Evolutionary conservation across 768 basidiomycete species (phyloP).

Genomic region (Tricholoma sp.): DNA sequence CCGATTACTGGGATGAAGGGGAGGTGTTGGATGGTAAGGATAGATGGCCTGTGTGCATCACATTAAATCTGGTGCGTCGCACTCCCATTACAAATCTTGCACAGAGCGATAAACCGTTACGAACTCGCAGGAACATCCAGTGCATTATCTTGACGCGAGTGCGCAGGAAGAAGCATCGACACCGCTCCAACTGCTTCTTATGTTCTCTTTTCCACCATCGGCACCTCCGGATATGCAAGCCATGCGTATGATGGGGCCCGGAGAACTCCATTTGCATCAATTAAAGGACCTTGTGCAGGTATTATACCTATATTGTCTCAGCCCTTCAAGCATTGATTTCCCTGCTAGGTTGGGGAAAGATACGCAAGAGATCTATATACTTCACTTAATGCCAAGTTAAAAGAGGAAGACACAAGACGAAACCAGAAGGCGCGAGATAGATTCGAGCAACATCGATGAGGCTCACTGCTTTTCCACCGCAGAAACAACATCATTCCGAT

Average conservation of each 20-base stretch:
- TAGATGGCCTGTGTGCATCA: constrained; percentile 71
- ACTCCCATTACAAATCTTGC: background rate
- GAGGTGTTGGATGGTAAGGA: constrained; percentile 57
- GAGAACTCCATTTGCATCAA: constrained; percentile 46
- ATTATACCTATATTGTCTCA: constrained; percentile 26
- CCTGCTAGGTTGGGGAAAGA: constrained; percentile 54
- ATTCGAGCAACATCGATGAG: constrained; percentile 33
- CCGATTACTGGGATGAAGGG: constrained; percentile 87
- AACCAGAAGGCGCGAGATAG: constrained; percentile 54
- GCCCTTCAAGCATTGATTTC: background rate
- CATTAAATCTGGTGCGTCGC: constrained; percentile 65
- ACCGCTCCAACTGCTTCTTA: constrained; percentile 52
- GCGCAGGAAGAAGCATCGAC: constrained; percentile 66
- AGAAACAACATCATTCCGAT: background rate
- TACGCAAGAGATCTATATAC: constrained; percentile 54
- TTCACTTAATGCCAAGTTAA: constrained; percentile 58
- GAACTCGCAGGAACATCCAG: constrained; percentile 41
- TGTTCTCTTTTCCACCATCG: constrained; percentile 53
- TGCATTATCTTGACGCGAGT: constrained; percentile 73
- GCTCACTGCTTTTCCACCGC: background rate
- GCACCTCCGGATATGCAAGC: constrained; percentile 46
- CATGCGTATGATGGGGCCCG: constrained; percentile 59
- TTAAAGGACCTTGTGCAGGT: constrained; percentile 56
- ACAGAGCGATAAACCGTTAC: background rate
- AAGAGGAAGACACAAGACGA: constrained; percentile 56